These are phyloP conservation scores for Misopates orontium DNA, from an alignment of 257 asterid species.

Conservation along the genomic window DNA sequence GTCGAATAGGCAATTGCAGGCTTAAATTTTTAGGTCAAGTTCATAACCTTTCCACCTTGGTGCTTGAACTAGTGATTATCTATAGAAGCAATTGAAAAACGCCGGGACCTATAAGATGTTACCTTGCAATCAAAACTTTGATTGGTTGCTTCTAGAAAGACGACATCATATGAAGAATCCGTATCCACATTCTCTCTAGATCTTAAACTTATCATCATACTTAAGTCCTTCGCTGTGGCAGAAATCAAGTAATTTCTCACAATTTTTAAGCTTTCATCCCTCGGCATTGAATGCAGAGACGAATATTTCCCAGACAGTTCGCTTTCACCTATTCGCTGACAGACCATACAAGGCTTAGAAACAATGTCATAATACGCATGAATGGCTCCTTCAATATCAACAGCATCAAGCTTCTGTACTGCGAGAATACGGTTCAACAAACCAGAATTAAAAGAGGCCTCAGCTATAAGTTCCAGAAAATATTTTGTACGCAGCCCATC, in stretches of 20 bases:
- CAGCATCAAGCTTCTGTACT: conserved; percentile 77
- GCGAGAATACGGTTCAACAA: conserved; percentile 73
- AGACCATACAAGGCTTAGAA: conserved; percentile 70
- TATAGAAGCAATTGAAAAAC: conserved; percentile 12
- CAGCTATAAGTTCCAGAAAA: conserved; percentile 73
- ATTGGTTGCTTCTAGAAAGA: conserved; percentile 61
- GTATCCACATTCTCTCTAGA: conserved; percentile 43
- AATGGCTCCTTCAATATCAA: conserved; percentile 92
- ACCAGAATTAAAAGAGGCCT: conserved; percentile 60
- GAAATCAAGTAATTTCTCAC: conserved; percentile 85
- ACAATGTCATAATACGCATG: conserved; percentile 79
- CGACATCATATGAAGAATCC: conserved; percentile 47
- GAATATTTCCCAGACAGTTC: conserved; percentile 46
- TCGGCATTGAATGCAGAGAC: conserved; percentile 61
- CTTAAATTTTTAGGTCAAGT: too few species aligned
- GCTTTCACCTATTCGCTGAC: conserved; percentile 43
- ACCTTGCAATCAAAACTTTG: conserved; percentile 91
- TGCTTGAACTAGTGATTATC: too few species aligned
- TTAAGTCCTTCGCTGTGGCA: conserved; percentile 94
- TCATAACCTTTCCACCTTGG: too few species aligned
- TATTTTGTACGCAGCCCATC: conserved; percentile 61
- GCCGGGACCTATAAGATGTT: conserved; percentile 2
- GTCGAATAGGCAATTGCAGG: too few species aligned
- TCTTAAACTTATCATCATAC: conserved; percentile 85
- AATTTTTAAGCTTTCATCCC: conserved; percentile 59